A percentile compares a stretch with the other conserved stretches of the same genome.
phyloP scores from a whole-genome alignment of 1,284 basidiomycete genomes.

The Austroboletus rostrupii region DNA sequence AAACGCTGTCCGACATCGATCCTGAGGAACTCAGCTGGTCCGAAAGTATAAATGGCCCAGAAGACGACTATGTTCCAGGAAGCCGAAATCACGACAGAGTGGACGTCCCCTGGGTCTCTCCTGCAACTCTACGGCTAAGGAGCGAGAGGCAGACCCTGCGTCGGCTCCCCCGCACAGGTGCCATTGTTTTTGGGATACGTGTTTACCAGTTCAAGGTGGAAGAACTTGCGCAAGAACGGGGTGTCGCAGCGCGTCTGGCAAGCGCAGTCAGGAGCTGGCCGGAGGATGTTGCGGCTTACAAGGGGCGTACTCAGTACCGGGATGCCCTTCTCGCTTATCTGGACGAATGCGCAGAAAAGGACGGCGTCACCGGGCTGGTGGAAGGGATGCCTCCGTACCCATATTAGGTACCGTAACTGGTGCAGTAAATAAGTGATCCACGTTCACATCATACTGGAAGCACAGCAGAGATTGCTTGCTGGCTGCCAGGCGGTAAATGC shows the following conservation, averaged over 20 bases:
- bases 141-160: constrained; percentile 73
- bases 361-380: constrained; percentile 10
- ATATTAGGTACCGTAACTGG: constrained; percentile 11
- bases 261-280: constrained; percentile 69
- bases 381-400: constrained; percentile 20
- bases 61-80: constrained; percentile 48
- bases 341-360: constrained; percentile 41
- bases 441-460: too few species aligned
- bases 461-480: background rate
- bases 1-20: constrained; percentile 38
- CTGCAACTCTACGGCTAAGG: constrained; percentile 55
- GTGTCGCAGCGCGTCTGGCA: constrained; percentile 64
- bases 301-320: constrained; percentile 49
- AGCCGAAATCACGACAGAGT: constrained; percentile 24
- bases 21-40: constrained; percentile 70
- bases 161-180: constrained; percentile 62
- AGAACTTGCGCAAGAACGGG: constrained; percentile 56
- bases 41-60: constrained; percentile 57
- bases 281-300: constrained; percentile 60
- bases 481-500: background rate
- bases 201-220: constrained; percentile 66
- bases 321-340: constrained; percentile 46
- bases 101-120: constrained; percentile 27
- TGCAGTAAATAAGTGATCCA: background rate
- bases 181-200: constrained; percentile 74